phyloP scores from a whole-genome alignment of 805 yeast species.

The Tetrapisispora nanseiensis region DNA sequence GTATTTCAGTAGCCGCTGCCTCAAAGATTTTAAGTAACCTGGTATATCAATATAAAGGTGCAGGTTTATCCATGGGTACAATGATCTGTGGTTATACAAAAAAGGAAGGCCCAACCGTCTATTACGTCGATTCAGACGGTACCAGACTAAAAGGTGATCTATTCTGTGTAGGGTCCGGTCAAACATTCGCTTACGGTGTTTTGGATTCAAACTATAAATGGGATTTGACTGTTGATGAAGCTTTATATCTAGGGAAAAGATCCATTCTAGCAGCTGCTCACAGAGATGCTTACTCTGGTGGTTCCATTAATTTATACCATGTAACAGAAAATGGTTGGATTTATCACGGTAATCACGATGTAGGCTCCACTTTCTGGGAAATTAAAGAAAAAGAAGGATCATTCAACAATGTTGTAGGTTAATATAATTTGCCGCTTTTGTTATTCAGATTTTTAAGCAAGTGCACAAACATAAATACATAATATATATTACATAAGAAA shows the following conservation, averaged over 20 bases:
- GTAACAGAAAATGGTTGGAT: slow-evolving; percentile 92
- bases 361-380: slow-evolving; percentile 86
- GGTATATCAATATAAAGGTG: slow-evolving; percentile 89
- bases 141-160: slow-evolving; percentile 89
- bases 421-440: not conserved
- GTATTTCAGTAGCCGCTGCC: slow-evolving; percentile 94
- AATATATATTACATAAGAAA: not conserved
- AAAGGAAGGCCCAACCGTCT: slow-evolving; percentile 91
- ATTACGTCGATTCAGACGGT: slow-evolving; percentile 95
- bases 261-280: slow-evolving; percentile 96
- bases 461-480: not conserved
- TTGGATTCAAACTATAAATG: slow-evolving; percentile 84
- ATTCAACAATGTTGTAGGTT: slow-evolving; percentile 63
- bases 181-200: slow-evolving; percentile 98
- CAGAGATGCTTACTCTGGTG: slow-evolving; percentile 97
- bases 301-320: slow-evolving; percentile 86
- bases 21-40: slow-evolving; percentile 85
- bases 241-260: slow-evolving; percentile 87
- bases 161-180: slow-evolving; percentile 98
- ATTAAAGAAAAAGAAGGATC: slow-evolving; percentile 81
- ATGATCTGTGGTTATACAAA: slow-evolving; percentile 97
- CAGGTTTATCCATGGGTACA: slow-evolving; percentile 99
- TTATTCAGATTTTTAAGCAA: not conserved
- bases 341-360: slow-evolving; percentile 91
- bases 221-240: slow-evolving; percentile 90